Base-by-base conservation (phyloP, 139 green algal species). In the Microglena sp. region DNA sequence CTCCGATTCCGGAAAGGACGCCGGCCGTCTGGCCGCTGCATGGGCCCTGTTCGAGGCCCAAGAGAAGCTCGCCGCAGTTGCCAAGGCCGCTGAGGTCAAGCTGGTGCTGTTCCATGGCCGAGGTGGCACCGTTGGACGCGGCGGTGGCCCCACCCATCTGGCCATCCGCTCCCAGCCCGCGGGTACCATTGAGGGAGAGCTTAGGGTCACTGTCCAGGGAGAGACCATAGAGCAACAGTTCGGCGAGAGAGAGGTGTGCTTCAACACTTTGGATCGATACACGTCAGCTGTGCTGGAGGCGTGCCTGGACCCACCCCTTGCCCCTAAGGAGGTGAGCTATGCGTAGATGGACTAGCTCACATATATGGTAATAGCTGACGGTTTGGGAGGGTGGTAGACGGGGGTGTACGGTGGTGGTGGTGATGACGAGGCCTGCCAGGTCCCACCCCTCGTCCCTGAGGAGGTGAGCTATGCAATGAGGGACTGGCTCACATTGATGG, bases 101-200 rank as follows among this genome's bases (percentile, higher is more conserved):
- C 67, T 97, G 65, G 92, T 90, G n/a, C 83, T 98, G 33, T 98
- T 98, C 82, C 93, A 98, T 71, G 93, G 93, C 65, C 77, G 93
- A 4, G 93, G 93, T 3, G 93, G 93, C 35, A 98, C 86, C 4
- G 88, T 98, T 36, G 93, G 93, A 33, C 83, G 93, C 22, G 93
- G 93, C 26, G 93, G 93, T 24, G 93, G 84, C 3, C 93, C 93
- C 57, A 89, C 84, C 28, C 86, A 98, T 74, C 78, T 98, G 68
- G 93, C 93, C 44, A 95, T 98, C 55, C 82, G 89, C 64, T 92
- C 82, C 26, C 93, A 98, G 78, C 93, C 93, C 1, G 82, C 92
- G 0, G 81, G 79, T 40, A 92, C 90, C 34, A 88, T 86, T 60
- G 75, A 59, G 63, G 92, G 88, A 28, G 75, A 55, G 46, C 82